Evolutionary conservation across 2,329 filamentous ascomycete species (phyloP), one percentile per base, ranked within the genome.

Genomic region (Trichoderma koningii): DNA sequence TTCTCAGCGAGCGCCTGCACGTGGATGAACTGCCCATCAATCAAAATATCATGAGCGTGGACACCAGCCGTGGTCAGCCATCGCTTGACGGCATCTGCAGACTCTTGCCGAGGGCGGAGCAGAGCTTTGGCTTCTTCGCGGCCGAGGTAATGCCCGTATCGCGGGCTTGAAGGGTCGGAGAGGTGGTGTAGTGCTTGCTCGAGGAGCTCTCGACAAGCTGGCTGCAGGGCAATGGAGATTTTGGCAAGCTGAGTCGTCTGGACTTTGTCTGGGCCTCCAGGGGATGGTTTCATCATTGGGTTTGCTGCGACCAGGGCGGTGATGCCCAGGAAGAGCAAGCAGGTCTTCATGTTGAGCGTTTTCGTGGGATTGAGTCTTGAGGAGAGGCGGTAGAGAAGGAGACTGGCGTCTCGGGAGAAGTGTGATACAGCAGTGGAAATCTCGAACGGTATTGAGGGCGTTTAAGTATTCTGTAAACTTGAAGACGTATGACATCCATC

Each of bases 141-240:
- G 17, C 76, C 74, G 68, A 84, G 78, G 68, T 85, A 79, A 50
- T 79, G 76, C 19, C 84, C 83, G 66, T 85, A 85, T 19, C 75
- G 77, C 1, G 71, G 64, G 64, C 81, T 76, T 5, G 73, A 75
- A 0, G 83, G 83, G 0, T 82, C 80, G 2, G 83, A 83, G 68
- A 85, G 79, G 23, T 81, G 76, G 50, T 79, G 68, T 12, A 85
- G 73, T 2, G 79, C 77, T 55, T 78, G 72, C 63, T 83, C 82
- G 28, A 85, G 64, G 2, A 70, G 50, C 0, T 70, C 52, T 1
- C 67, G 63, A 44, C 72, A 68, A 7, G 69, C 66, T 2, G 74
- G 67, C 5, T 71, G 66, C 15, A 77, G 68, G 17, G 71, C 72
- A 51, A 77, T 73, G 48, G 73, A 75, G 47, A 77, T 66, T 12